Conservation (phyloP, 768 basidiomycete genomes). For the Candolleomyces aberdarensis region DNA sequence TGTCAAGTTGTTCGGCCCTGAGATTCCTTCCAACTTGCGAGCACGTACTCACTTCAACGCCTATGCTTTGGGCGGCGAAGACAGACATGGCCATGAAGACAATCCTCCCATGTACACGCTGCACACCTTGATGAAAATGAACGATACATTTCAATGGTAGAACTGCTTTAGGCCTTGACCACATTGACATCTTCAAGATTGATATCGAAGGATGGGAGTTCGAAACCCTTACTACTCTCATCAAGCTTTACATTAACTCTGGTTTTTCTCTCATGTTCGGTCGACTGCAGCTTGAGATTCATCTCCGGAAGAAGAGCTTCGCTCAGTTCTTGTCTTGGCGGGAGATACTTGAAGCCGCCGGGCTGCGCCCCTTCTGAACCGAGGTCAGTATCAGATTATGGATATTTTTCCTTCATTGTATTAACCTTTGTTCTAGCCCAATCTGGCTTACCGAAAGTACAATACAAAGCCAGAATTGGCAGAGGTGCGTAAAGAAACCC, state of each 20-base stretch:
- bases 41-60: slow-evolving; percentile 40
- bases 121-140: slow-evolving; percentile 57
- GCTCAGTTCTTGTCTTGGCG: slow-evolving; percentile 63
- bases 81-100: slow-evolving; percentile 44
- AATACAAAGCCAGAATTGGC: slow-evolving; percentile 47
- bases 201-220: slow-evolving; percentile 74
- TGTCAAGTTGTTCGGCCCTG: slow-evolving; percentile 40
- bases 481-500: slow-evolving; percentile 32
- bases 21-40: slow-evolving; percentile 28
- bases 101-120: slow-evolving; percentile 59
- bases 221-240: slow-evolving; percentile 47
- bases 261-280: slow-evolving; percentile 61
- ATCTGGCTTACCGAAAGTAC: slow-evolving; percentile 59
- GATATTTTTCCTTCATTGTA: neutral
- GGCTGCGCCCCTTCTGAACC: slow-evolving; percentile 69
- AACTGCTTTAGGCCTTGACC: slow-evolving; percentile 46
- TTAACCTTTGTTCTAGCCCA: slow-evolving; percentile 34
- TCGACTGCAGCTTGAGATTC: slow-evolving; percentile 69
- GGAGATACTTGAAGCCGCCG: slow-evolving; percentile 64
- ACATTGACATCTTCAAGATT: slow-evolving; percentile 70
- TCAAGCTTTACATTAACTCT: slow-evolving; percentile 46
- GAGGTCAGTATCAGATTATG: slow-evolving; percentile 34
- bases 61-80: slow-evolving; percentile 38
- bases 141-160: slow-evolving; percentile 36
- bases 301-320: slow-evolving; percentile 48